Evolutionary conservation across 2,329 filamentous ascomycete species (phyloP).

Genomic region (Fusarium agapanthi): DNA sequence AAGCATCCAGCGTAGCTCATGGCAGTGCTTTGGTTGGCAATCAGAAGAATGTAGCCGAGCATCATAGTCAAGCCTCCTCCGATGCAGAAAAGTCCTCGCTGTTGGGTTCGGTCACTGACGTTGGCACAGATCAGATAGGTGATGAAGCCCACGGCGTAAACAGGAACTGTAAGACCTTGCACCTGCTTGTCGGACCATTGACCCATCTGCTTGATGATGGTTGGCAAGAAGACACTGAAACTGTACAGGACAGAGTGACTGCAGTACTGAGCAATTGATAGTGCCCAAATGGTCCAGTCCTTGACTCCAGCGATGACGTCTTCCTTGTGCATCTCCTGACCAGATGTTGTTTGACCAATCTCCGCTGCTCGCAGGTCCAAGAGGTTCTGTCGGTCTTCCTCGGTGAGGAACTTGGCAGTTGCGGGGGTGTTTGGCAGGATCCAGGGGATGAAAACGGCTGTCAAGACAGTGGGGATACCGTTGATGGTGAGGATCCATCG

Average conservation of each 20-base stretch:
- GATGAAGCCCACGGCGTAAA: conserved; percentile 70
- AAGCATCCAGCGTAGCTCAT: conserved; percentile 71
- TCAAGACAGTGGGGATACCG: conserved; percentile 56
- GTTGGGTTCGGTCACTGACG: conserved; percentile 65
- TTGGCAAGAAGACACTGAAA: conserved; percentile 73
- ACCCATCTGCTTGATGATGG: conserved; percentile 71
- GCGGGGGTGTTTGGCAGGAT: conserved; percentile 67
- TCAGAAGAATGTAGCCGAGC: conserved; percentile 67
- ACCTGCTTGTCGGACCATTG: conserved; percentile 64
- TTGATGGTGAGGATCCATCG: conserved; percentile 71
- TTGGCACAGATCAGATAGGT: conserved; percentile 66
- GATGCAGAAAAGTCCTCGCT: conserved; percentile 64
- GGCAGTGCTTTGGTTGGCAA: conserved; percentile 61
- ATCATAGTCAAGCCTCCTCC: conserved; percentile 59
- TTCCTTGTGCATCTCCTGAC: conserved; percentile 41
- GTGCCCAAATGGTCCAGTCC: conserved; percentile 73
- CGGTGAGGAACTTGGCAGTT: conserved; percentile 53
- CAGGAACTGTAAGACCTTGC: conserved; percentile 74
- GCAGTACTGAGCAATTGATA: conserved; percentile 68
- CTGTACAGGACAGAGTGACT: conserved; percentile 73
- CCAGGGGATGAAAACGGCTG: conserved; percentile 64
- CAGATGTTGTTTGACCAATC: conserved; percentile 42
- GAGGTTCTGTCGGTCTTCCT: conserved; percentile 56
- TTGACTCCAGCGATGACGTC: conserved; percentile 37
- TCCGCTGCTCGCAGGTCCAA: conserved; percentile 59